Evolutionary conservation across 208 protist genomes (phyloP), one percentile per base, ranked within the genome.

Genomic region (Trypanosoma boissoni): DNA sequence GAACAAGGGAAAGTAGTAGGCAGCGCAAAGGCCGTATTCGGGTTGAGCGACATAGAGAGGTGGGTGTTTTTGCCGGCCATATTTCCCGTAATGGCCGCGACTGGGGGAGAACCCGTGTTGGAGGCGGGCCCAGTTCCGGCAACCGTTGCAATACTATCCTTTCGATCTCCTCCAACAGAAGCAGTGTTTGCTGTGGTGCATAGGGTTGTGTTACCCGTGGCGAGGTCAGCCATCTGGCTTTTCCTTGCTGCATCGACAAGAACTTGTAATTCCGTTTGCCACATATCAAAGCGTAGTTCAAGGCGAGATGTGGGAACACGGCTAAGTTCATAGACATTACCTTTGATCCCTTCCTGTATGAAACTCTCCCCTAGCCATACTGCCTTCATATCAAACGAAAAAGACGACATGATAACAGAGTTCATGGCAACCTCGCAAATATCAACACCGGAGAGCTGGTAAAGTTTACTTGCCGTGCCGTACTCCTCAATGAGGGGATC

Each of bases 401-500:
- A 97, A 29, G 80, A 73, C 0, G 87, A 95, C 42, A 90, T 86
- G 44, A 86, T 67, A 24, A 95, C 91, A 0, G 78, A 89, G 68
- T 95, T 91, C 26, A 88, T 64, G 14, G 83, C 78, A 32, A 97
- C 68, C 72, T 97, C 91, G 46, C 87, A 87, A 10, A 94, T 48
- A 63, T 97, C 91, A 18, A 78, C 81, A 0, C 74, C 72, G 43
- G 72, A 85, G 18, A 97, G 77, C 6, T 73, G 77, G 60, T 84
- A 89, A 0, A 85, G 23, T 53, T 88, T 84, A 4, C 67, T 64
- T 7, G 86, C 82, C 24, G 74, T 76, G 52, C 77, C 68, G 74
- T 95, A 95, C 81, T 97, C 91, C 59, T 97, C 91, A 32, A 85
- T 42, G 41, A 97, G 68, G 7, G 91, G 65, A 8, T 93, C 78